Percentiles rank a stretch among this genome's conserved stretches.
These are phyloP conservation scores for Arabidopsis hybrid DNA, from an alignment of 441 rosid species.

Conservation along the genomic window DNA sequence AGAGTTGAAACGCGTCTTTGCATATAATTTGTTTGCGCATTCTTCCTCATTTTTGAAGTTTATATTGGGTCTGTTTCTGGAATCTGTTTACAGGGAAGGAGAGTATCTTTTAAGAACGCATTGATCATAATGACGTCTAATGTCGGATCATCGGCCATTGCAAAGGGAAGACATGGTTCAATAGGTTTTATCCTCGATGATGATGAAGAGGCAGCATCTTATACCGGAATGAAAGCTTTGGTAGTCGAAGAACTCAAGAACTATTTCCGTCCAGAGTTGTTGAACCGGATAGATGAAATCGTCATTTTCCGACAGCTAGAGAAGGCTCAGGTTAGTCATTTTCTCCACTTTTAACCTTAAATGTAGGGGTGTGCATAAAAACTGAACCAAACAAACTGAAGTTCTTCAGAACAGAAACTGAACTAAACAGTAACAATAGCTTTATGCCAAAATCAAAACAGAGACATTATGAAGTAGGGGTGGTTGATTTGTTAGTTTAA, in stretches of 20 bases:
- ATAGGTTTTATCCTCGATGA: conserved; percentile 78
- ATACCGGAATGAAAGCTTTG: conserved; percentile 68
- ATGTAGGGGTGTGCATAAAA: background rate
- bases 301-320: conserved; percentile 73
- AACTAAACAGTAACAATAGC: background rate
- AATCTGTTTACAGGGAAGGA: conserved; percentile 63
- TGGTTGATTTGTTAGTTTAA: background rate
- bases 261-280: conserved; percentile 78
- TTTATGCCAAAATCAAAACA: background rate
- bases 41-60: background rate
- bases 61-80: conserved; percentile 14
- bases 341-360: background rate
- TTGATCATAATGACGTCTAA: conserved; percentile 81
- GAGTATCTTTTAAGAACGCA: conserved; percentile 80
- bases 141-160: conserved; percentile 71
- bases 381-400: background rate
- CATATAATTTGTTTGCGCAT: conserved; percentile 23
- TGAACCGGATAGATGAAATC: conserved; percentile 80
- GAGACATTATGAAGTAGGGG: background rate
- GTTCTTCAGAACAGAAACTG: background rate
- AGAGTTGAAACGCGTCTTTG: background rate
- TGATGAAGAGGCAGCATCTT: conserved; percentile 55
- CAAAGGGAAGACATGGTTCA: conserved; percentile 63
- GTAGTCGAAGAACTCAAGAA: conserved; percentile 73
- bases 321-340: conserved; percentile 79